Percentiles rank a stretch among this genome's conserved stretches.
Evolutionary conservation across 1,284 basidiomycete species (phyloP).

Genomic region (Puccinia triticina): DNA sequence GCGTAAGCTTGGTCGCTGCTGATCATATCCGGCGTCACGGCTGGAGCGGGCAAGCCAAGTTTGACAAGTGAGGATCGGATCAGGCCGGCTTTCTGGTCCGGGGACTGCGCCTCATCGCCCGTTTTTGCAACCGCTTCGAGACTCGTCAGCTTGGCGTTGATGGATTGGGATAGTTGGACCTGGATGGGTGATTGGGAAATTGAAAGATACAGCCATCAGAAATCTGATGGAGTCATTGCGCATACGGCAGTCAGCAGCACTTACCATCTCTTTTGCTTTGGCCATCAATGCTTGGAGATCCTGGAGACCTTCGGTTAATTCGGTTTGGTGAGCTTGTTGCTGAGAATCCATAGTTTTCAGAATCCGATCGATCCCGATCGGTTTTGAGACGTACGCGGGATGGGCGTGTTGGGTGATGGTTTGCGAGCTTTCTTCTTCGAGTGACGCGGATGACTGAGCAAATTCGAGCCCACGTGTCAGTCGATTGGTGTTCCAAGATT

Average conservation of each 20-base stretch:
- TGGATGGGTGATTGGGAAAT: constrained; percentile 48
- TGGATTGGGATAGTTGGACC: constrained; percentile 76
- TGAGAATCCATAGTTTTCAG: constrained; percentile 28
- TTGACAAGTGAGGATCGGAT: constrained; percentile 85
- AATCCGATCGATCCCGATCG: constrained; percentile 43
- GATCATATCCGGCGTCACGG: constrained; percentile 88
- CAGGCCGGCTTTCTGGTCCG: constrained; percentile 67
- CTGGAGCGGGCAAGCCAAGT: constrained; percentile 77
- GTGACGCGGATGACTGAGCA: background rate
- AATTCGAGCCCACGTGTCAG: background rate
- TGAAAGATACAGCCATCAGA: background rate
- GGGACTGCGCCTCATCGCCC: constrained; percentile 67
- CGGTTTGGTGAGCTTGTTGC: constrained; percentile 12
- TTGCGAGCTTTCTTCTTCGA: constrained; percentile 14
- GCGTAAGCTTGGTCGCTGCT: constrained; percentile 78
- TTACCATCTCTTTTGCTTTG: constrained; percentile 88
- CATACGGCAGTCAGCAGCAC: constrained; percentile 19
- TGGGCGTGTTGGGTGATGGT: constrained; percentile 25
- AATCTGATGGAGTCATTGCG: background rate
- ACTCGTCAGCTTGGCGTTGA: constrained; percentile 78
- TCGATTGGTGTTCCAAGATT: constrained; percentile 68
- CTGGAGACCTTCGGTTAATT: constrained; percentile 68
- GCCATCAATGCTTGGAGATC: constrained; percentile 90
- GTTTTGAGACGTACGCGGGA: constrained; percentile 22
- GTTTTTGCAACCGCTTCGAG: constrained; percentile 62